Percentiles rank a stretch among this genome's conserved stretches.
These are phyloP conservation scores for Phyllosticta capitalensis DNA, from an alignment of 2,329 filamentous ascomycete species.

Conservation along the genomic window DNA sequence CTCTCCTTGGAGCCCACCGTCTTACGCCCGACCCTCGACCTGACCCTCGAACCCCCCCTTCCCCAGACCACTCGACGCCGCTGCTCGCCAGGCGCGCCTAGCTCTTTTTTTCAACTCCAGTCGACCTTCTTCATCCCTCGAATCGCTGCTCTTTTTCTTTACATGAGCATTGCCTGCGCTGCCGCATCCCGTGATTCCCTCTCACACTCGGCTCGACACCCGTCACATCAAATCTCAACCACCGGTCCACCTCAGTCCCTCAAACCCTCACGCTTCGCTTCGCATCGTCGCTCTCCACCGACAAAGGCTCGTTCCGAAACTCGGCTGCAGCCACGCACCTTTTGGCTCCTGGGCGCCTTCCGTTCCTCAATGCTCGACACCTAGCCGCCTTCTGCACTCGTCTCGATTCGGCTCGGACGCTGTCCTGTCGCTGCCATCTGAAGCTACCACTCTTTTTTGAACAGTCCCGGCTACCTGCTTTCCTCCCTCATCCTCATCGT, in stretches of 20 bases:
- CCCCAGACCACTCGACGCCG: too few species aligned
- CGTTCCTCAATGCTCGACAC: conserved; percentile 17
- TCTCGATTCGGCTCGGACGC: conserved; percentile 21
- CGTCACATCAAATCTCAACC: too few species aligned
- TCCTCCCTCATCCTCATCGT: neutral
- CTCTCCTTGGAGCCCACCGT: neutral
- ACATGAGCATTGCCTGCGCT: neutral
- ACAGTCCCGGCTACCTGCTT: neutral
- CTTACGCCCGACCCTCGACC: neutral
- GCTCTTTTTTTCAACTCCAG: neutral
- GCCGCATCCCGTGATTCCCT: conserved; percentile 1
- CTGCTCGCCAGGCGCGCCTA: neutral
- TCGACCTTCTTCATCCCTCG: neutral
- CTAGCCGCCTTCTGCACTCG: conserved; percentile 15
- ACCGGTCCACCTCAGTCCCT: too few species aligned
- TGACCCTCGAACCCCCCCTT: neutral
- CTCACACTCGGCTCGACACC: neutral
- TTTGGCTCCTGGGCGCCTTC: conserved; percentile 17
- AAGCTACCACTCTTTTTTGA: conserved; percentile 14
- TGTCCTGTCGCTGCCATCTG: conserved; percentile 20
- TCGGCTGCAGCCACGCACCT: conserved; percentile 26
- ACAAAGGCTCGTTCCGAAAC: conserved; percentile 6
- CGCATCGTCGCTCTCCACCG: neutral
- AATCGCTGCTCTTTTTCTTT: neutral
- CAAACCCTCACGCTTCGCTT: neutral